Conservation (phyloP, 2,329 filamentous ascomycete genomes). For the Fusarium sp. region DNA sequence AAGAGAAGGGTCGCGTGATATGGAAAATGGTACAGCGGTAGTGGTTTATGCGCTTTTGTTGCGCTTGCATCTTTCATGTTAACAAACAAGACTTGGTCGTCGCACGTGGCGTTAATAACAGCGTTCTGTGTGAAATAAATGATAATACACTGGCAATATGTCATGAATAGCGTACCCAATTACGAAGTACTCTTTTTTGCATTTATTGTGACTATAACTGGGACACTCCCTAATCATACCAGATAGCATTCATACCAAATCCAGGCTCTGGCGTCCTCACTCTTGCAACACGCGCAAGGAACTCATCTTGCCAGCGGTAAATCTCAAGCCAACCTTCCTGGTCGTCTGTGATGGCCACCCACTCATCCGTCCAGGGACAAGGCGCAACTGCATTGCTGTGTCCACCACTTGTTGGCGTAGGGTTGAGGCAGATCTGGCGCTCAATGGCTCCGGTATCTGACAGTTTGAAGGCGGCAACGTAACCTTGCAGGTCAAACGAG, state of each 20-base stretch:
- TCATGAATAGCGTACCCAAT: background rate
- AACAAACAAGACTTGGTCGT: background rate
- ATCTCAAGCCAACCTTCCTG: conserved; percentile 89
- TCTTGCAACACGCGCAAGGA: conserved; percentile 79
- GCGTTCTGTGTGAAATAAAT: conserved; percentile 8
- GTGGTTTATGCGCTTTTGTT: background rate
- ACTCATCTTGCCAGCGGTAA: conserved; percentile 87
- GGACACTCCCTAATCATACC: conserved; percentile 71
- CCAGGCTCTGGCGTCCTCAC: conserved; percentile 85
- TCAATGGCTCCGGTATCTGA: conserved; percentile 76
- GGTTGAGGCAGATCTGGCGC: conserved; percentile 81
- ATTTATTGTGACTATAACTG: background rate
- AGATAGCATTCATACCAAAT: conserved; percentile 96
- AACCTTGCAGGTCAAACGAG: conserved; percentile 79
- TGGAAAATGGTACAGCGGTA: conserved; percentile 6
- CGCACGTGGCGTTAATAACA: background rate
- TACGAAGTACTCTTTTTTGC: background rate
- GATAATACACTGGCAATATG: background rate
- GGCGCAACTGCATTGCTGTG: conserved; percentile 90
- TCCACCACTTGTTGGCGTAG: conserved; percentile 86
- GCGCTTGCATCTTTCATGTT: background rate
- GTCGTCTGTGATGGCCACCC: conserved; percentile 90
- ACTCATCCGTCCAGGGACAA: conserved; percentile 86
- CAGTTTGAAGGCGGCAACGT: conserved; percentile 83
- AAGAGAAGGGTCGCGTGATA: background rate